A percentile compares a stretch with the other conserved stretches of the same genome.
These are phyloP conservation scores for Wickerhamomyces mucosus DNA, from an alignment of 805 yeast species.

Conservation along the genomic window DNA sequence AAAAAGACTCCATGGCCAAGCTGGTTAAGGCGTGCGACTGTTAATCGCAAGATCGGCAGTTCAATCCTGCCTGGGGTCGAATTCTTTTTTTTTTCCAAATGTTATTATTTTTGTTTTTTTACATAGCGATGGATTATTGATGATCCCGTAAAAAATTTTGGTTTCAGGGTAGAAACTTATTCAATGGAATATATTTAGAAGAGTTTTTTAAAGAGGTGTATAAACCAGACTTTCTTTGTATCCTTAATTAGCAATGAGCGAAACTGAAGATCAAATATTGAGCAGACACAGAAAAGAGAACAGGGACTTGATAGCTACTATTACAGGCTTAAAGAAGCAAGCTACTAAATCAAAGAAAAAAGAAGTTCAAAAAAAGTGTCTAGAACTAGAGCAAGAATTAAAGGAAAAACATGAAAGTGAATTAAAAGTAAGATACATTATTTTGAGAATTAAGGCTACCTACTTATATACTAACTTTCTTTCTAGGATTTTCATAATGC, in stretches of 20 bases:
- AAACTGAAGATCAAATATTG: constrained; percentile 39
- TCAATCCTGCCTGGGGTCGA: constrained; percentile 40
- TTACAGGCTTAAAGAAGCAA: constrained; percentile 74
- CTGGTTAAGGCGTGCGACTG: constrained; percentile 35
- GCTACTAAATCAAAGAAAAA: constrained; percentile 74
- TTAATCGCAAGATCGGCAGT: constrained; percentile 39
- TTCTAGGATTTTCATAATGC: constrained; percentile 1
- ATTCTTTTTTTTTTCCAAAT: too few relatives aligned
- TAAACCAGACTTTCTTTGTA: not conserved
- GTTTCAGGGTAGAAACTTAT: too few relatives aligned
- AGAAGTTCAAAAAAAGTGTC: constrained; percentile 50
- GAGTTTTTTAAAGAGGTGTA: too few relatives aligned
- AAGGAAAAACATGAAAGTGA: constrained; percentile 48
- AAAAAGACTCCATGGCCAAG: constrained; percentile 19
- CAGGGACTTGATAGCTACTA: constrained; percentile 53
- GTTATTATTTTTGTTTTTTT: too few relatives aligned
- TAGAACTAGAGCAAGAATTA: constrained; percentile 47
- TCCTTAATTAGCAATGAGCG: not conserved
- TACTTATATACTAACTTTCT: not conserved
- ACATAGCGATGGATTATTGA: too few relatives aligned
- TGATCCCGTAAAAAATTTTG: too few relatives aligned
- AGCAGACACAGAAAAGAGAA: constrained; percentile 62
- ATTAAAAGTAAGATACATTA: constrained; percentile 24
- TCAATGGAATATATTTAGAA: too few relatives aligned
- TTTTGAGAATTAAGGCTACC: too few relatives aligned